phyloP scores from a whole-genome alignment of 306 rosid genomes.

The Canavalia gladiata region DNA sequence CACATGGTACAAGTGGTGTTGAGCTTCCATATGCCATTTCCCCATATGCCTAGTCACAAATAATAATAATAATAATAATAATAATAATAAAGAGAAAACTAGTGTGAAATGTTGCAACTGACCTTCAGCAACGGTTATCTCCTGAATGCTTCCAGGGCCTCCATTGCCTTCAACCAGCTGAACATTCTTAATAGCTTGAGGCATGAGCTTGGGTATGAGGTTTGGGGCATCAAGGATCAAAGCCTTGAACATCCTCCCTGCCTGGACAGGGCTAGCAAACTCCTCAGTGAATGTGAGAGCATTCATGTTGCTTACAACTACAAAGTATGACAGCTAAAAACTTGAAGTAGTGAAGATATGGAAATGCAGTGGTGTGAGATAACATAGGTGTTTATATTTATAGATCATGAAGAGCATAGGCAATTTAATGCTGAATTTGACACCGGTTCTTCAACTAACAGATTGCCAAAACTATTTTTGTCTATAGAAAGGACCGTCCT shows the following conservation, averaged over 20 bases:
- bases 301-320: conserved; percentile 34
- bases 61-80: background rate
- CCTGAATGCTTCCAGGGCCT: conserved; percentile 73
- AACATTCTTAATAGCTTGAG: conserved; percentile 54
- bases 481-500: conserved; percentile 18
- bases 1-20: background rate
- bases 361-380: conserved; percentile 35
- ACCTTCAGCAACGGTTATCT: conserved; percentile 66
- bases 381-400: conserved; percentile 34
- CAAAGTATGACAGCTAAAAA: background rate
- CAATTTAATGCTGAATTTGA: background rate
- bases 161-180: conserved; percentile 74
- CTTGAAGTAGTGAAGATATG: background rate
- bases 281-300: conserved; percentile 40
- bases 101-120: conserved; percentile 29
- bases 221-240: conserved; percentile 66
- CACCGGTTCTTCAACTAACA: conserved; percentile 41
- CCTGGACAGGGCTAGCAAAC: conserved; percentile 51
- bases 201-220: conserved; percentile 67
- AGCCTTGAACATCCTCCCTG: conserved; percentile 70
- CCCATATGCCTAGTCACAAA: background rate
- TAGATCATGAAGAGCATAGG: conserved; percentile 38
- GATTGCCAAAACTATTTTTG: background rate
- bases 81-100: background rate
- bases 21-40: background rate